A percentile compares a stretch with the other conserved stretches of the same genome.
Conservation (phyloP, 192 early-diverging fungal species). For the Dimargaris cristalligena region DNA sequence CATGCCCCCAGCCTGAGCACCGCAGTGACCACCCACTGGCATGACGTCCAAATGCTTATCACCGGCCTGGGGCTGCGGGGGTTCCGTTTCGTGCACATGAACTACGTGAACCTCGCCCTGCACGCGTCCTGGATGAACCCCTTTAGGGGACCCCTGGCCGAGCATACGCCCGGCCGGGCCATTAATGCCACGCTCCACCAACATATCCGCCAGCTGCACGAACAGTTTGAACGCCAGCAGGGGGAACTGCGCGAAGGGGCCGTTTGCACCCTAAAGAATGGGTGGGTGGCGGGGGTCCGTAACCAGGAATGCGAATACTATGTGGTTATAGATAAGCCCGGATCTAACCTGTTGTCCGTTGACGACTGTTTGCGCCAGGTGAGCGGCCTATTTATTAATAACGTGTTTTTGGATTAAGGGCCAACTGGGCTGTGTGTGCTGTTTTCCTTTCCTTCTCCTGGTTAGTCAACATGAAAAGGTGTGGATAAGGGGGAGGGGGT, state of each 20-base stretch:
- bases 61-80: background rate
- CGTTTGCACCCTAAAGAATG: background rate
- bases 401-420: too few relatives aligned
- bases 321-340: conserved; percentile 1
- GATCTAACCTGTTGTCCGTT: background rate
- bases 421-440: too few relatives aligned
- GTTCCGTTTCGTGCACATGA: conserved; percentile 2
- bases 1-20: background rate
- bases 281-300: conserved; percentile 6
- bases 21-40: background rate
- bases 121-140: conserved; percentile 3
- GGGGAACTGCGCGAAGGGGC: background rate
- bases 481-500: too few relatives aligned
- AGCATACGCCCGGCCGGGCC: background rate
- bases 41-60: background rate
- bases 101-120: background rate
- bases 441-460: too few relatives aligned
- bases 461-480: too few relatives aligned
- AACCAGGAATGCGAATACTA: background rate
- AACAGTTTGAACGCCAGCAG: conserved; percentile 1
- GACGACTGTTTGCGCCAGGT: background rate
- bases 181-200: background rate
- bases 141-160: background rate
- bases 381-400: background rate
- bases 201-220: background rate